Evolutionary conservation across 139 green algal species (phyloP).

Genomic region (Micractinium conductrix): DNA sequence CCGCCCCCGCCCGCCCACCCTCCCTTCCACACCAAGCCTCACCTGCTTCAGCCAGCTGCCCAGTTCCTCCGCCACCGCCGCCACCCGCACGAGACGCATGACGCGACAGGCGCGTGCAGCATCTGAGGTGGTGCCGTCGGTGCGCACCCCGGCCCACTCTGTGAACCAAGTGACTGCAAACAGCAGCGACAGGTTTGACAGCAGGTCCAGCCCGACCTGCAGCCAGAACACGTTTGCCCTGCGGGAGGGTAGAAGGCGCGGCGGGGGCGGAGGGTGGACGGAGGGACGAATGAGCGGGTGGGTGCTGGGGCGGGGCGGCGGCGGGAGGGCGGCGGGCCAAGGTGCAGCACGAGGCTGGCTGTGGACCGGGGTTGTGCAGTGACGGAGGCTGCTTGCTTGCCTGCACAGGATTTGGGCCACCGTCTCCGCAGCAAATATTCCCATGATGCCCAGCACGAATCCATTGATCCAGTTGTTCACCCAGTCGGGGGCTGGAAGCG

Average conservation of each 20-base stretch:
- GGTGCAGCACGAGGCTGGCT: background rate
- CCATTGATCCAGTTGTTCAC: constrained; percentile 17
- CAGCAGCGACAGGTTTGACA: constrained; percentile 22
- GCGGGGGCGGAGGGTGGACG: background rate
- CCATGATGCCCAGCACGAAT: constrained; percentile 21
- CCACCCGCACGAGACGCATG: constrained; percentile 13
- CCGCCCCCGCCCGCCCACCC: no score
- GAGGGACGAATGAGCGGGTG: background rate
- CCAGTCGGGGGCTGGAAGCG: constrained; percentile 18
- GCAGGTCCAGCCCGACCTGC: background rate
- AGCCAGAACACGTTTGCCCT: background rate
- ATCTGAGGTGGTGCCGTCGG: constrained; percentile 18
- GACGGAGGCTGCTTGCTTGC: background rate
- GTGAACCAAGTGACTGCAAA: constrained; percentile 36
- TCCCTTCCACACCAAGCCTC: no score
- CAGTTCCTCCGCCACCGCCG: background rate
- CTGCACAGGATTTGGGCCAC: background rate
- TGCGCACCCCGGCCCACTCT: background rate
- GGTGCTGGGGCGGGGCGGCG: no score
- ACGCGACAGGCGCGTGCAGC: background rate
- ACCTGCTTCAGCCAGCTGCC: no score
- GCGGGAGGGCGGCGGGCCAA: no score
- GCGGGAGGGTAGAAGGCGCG: background rate
- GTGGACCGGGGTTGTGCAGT: background rate
- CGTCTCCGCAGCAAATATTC: constrained; percentile 6